Evolutionary conservation across 305 asterid species (phyloP), one percentile per base, ranked within the genome.

Genomic region (Fraxinus albicans): DNA sequence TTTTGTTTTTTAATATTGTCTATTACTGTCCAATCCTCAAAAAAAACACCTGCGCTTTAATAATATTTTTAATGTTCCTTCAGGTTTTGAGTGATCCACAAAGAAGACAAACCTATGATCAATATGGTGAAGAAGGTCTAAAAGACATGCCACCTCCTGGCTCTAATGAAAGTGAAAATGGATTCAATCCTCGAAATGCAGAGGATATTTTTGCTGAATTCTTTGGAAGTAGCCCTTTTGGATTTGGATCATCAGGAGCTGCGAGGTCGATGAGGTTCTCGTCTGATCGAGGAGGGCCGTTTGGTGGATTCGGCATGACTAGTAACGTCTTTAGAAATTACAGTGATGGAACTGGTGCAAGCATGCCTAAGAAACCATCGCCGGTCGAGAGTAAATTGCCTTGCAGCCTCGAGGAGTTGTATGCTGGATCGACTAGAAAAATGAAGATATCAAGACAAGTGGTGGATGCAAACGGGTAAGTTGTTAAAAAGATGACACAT

Each of bases 161-260:
- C 47, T 89, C 96, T n/a, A 50, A 88, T 0, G 97, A 84, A 8
- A 86, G 77, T 82, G 85, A 83, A n/a, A 89, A 90, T 35, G 93
- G 92, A 6, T 94, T 90, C 88, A 92, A 92, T 81, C 92, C 95
- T 1, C 83, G 97, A 36, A 89, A 92, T 4, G 99, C 99, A 12
- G 98, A 96, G 84, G 99, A 96, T 73, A 94, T 96, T 12, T 96
- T 96, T 38, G 98, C 98, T 0, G 99, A 96, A 81, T 96, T 96
- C 50, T 95, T 96, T 10, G 98, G 98, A 21, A 93, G 94, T 69
- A 93, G 98, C 72, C 98, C 99, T 0, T 94, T 94, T 12, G 93
- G 89, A 38, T 94, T 86, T 65, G 96, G 95, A 58, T 86, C 97
- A 1, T 63, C 92, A 0, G 95, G 94, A 23, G 92, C 82, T 13